phyloP scores from a whole-genome alignment of 176 grass and related monocot species.

The Musa schizocarpa region DNA sequence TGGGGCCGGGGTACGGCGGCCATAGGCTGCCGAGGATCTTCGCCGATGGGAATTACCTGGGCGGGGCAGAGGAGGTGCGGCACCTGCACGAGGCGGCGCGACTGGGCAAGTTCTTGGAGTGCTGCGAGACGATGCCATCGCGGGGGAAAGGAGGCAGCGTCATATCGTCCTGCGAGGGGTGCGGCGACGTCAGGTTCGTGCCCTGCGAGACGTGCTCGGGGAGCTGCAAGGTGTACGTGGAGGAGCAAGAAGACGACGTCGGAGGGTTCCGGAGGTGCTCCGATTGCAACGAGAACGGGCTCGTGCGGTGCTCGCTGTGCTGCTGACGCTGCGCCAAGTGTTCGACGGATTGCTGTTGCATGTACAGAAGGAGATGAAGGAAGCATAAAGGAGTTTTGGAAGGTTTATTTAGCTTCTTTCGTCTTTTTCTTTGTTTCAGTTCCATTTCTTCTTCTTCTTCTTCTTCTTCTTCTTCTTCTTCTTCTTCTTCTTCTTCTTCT shows the following conservation, averaged over 20 bases:
- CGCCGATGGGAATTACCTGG: slow-evolving; percentile 46
- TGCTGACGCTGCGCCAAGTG: slow-evolving; percentile 10
- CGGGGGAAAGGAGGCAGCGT: slow-evolving; percentile 2
- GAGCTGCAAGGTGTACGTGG: slow-evolving; percentile 95
- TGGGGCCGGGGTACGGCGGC: slow-evolving; percentile 10
- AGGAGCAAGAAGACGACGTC: slow-evolving; percentile 10
- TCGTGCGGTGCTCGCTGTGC: slow-evolving; percentile 72
- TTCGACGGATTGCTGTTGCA: background rate
- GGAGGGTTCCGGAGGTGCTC: slow-evolving; percentile 50
- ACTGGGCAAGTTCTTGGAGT: slow-evolving; percentile 29
- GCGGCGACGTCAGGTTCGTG: slow-evolving; percentile 75
- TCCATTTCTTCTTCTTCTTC: background rate
- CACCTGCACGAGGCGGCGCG: slow-evolving; percentile 42
- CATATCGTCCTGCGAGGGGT: slow-evolving; percentile 46
- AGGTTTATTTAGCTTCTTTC: background rate
- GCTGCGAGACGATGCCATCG: slow-evolving; percentile 31
- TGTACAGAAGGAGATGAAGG: background rate
- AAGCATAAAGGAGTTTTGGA: background rate
- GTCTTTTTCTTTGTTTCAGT: background rate
- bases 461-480: background rate
- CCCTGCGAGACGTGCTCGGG: slow-evolving; percentile 89
- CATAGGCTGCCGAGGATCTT: slow-evolving; percentile 48
- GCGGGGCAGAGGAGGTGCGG: slow-evolving; percentile 58
- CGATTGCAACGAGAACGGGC: slow-evolving; percentile 95
- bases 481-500: background rate